Conservation (phyloP, 768 basidiomycete species). For the Xerocomellus intermedius region DNA sequence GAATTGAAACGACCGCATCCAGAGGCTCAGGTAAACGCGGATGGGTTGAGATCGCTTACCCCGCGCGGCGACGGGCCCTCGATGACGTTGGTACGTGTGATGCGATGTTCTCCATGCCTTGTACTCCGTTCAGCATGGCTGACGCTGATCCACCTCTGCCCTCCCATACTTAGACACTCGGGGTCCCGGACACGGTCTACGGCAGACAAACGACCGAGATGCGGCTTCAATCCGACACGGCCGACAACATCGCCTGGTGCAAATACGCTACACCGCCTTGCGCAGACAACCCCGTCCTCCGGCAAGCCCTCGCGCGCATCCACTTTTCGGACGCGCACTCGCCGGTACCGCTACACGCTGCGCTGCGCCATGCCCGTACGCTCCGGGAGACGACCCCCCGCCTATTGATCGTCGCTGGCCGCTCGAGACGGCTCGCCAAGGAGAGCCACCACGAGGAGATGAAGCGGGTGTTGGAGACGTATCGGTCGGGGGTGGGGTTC, state of each 20-base stretch:
- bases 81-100: slow-evolving; percentile 8
- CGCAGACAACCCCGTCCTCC: slow-evolving; percentile 9
- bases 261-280: slow-evolving; percentile 45
- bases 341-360: slow-evolving; percentile 58
- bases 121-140: neutral
- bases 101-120: neutral
- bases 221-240: slow-evolving; percentile 75
- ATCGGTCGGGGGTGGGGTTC: neutral
- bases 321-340: slow-evolving; percentile 57
- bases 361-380: slow-evolving; percentile 43
- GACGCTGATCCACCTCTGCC: too few relatives aligned
- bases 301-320: slow-evolving; percentile 52
- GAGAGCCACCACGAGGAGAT: slow-evolving; percentile 75
- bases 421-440: slow-evolving; percentile 69
- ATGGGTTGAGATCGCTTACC: neutral
- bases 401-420: slow-evolving; percentile 67
- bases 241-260: slow-evolving; percentile 76
- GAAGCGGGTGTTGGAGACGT: slow-evolving; percentile 54
- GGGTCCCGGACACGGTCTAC: slow-evolving; percentile 69
- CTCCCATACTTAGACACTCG: slow-evolving; percentile 29
- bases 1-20: slow-evolving; percentile 28
- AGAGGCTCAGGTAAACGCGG: neutral
- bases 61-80: neutral
- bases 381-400: slow-evolving; percentile 33
- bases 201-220: slow-evolving; percentile 61